These are phyloP conservation scores for Neurospora sp. DNA, from an alignment of 495 filamentous ascomycete genomes.

Conservation along the genomic window DNA sequence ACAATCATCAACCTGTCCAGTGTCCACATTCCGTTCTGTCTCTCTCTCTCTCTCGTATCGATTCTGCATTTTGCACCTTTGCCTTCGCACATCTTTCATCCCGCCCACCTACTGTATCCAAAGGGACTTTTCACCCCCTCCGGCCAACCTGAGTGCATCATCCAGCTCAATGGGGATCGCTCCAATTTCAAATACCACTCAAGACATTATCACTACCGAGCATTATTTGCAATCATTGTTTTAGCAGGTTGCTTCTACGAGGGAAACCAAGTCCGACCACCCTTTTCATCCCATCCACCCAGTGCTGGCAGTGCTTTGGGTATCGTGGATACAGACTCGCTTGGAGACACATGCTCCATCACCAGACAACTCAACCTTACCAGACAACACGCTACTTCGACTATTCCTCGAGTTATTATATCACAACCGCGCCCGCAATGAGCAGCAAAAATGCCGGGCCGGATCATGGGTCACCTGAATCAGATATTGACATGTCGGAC, in stretches of 20 bases:
- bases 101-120: neutral
- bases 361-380: neutral
- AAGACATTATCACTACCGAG: neutral
- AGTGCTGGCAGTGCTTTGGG: neutral
- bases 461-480: neutral
- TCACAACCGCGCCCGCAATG: neutral
- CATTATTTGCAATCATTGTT: constrained; percentile 5
- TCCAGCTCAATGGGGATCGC: neutral
- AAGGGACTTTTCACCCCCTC: neutral
- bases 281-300: neutral
- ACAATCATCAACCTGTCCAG: neutral
- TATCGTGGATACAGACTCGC: neutral
- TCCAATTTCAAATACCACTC: neutral
- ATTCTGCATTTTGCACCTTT: neutral
- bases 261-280: neutral
- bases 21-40: neutral
- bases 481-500: neutral
- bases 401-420: neutral
- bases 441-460: neutral
- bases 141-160: neutral
- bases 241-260: neutral
- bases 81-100: neutral
- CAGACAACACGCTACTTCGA: neutral
- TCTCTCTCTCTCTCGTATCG: neutral
- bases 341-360: neutral